A percentile compares a stretch with the other conserved stretches of the same genome.
Conservation (phyloP, 352 stramenopile species). For the Phytophthora aleatoria region DNA sequence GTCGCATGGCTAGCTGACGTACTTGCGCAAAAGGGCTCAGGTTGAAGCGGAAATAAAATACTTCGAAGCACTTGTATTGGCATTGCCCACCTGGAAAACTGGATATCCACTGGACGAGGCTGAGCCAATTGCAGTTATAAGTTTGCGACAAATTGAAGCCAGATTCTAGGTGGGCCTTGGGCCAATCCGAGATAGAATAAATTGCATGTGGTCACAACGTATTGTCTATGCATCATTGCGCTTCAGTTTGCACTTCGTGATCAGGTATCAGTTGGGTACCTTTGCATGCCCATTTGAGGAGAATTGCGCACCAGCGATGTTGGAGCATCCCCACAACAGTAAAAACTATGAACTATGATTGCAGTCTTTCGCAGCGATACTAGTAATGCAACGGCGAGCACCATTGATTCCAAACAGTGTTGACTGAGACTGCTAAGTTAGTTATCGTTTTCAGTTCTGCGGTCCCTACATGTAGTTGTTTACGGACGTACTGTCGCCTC, state of each 20-base stretch:
- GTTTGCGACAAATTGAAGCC: conserved; percentile 20
- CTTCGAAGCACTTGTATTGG: not conserved
- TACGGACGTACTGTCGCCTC: not conserved
- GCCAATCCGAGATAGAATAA: conserved; percentile 18
- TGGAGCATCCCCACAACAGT: not conserved
- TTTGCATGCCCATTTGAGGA: conserved; percentile 5
- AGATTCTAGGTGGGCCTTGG: conserved; percentile 13
- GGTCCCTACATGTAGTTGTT: not conserved
- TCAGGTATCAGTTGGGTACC: conserved; percentile 4
- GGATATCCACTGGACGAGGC: conserved; percentile 10
- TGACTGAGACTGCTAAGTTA: not conserved
- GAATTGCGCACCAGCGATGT: not conserved
- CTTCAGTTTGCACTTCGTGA: conserved; percentile 22
- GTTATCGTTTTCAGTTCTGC: too few species aligned
- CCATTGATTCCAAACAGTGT: not conserved
- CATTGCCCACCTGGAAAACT: conserved; percentile 13
- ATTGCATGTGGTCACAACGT: conserved; percentile 14
- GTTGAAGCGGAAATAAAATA: conserved; percentile 31
- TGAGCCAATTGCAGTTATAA: conserved; percentile 7
- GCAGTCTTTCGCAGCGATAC: not conserved
- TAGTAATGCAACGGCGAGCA: not conserved
- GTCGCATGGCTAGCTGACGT: conserved; percentile 13
- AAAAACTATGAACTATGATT: not conserved
- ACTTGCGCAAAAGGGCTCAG: conserved; percentile 22
- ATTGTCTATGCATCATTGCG: conserved; percentile 15